Conservation (phyloP, 1,139 yeast genomes). For the Geotrichum fermentans region DNA sequence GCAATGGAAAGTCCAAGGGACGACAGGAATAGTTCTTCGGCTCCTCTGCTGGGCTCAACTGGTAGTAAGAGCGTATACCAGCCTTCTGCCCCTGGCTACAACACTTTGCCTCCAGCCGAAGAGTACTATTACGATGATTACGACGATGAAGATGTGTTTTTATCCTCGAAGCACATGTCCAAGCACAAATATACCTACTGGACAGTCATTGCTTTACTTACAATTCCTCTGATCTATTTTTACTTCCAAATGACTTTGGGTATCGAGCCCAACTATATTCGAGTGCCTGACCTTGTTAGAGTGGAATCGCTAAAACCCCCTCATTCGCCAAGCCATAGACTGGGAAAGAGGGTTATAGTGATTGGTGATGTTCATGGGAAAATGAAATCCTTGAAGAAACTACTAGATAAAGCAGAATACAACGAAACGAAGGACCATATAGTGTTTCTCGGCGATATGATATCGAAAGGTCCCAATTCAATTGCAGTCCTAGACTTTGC, state of each 20-base stretch:
- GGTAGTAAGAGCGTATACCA: not conserved
- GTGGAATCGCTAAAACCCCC: conserved; percentile 9
- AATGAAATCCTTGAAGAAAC: conserved; percentile 47
- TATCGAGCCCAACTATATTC: conserved; percentile 11
- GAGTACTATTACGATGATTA: conserved; percentile 10
- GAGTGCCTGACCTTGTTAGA: conserved; percentile 12
- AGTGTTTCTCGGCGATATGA: conserved; percentile 77
- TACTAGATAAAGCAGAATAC: conserved; percentile 47
- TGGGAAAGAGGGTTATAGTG: conserved; percentile 43
- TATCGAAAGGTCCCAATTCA: conserved; percentile 80
- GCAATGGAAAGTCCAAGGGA: too few relatives aligned
- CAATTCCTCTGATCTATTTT: conserved; percentile 7
- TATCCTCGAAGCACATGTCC: not conserved
- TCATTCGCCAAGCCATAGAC: conserved; percentile 5
- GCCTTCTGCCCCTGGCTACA: conserved; percentile 3
- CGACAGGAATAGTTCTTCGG: not conserved
- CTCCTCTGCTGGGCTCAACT: not conserved
- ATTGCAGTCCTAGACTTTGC: conserved; percentile 65
- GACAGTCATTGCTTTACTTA: not conserved
- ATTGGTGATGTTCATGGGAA: conserved; percentile 92
- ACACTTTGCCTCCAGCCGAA: not conserved
- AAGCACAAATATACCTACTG: conserved; percentile 7
- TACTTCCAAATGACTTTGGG: conserved; percentile 12
- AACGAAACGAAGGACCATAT: conserved; percentile 50
- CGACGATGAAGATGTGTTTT: conserved; percentile 2